Percentiles rank a stretch among this genome's conserved stretches.
Evolutionary conservation across 768 basidiomycete genomes (phyloP).

Genomic region (Boletus tomentosulus): DNA sequence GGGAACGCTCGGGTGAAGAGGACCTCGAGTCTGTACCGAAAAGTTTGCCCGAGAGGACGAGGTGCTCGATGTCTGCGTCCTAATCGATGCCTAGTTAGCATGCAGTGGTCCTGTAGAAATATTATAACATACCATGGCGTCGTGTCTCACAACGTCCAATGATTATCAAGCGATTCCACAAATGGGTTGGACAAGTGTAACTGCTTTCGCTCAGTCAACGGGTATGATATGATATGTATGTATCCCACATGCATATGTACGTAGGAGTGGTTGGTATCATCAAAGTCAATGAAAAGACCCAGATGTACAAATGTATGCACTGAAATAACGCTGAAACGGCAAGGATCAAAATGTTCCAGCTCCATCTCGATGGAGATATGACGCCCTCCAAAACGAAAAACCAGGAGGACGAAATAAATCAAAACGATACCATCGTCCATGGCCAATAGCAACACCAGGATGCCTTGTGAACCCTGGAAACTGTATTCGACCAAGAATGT

Average conservation of each 20-base stretch:
- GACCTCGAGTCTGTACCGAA: constrained; percentile 55
- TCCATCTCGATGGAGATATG: constrained; percentile 18
- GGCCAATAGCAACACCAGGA: constrained; percentile 1
- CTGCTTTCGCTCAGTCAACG: too few relatives aligned
- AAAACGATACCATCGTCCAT: constrained; percentile 5
- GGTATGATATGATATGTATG: not conserved
- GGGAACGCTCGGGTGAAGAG: constrained; percentile 65
- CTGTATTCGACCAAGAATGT: not conserved
- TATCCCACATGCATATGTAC: not conserved
- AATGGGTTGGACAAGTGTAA: not conserved
- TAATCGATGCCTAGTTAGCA: constrained; percentile 10
- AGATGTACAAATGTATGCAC: not conserved
- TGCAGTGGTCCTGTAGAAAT: not conserved
- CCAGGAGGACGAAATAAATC: constrained; percentile 2
- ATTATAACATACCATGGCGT: constrained; percentile 15
- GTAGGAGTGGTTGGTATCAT: not conserved
- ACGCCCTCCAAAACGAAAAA: constrained; percentile 5
- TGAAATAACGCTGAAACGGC: not conserved
- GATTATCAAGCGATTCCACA: constrained; percentile 16
- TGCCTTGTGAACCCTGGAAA: not conserved
- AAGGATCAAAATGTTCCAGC: constrained; percentile 13
- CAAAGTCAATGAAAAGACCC: not conserved
- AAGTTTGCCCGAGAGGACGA: constrained; percentile 74
- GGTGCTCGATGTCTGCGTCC: constrained; percentile 57
- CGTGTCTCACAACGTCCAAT: not conserved